Evolutionary conservation across 108 stramenopile genomes (phyloP).

Genomic region (Pseudonitzschia multiseries): DNA sequence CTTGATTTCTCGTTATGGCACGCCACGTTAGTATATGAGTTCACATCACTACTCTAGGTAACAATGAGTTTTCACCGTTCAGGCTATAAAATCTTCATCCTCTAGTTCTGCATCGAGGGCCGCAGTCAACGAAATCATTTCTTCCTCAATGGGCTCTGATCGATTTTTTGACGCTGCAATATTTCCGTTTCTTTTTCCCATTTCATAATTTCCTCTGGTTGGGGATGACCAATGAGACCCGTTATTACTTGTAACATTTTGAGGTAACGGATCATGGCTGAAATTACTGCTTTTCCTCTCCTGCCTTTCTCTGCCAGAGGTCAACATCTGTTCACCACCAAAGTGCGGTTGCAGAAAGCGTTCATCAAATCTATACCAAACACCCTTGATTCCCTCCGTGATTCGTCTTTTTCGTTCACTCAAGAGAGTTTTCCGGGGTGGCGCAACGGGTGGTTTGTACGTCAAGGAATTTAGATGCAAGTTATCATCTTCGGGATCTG

Average conservation of each 20-base stretch:
- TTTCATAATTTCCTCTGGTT: slow-evolving; percentile 19
- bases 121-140: slow-evolving; percentile 17
- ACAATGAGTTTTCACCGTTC: not conserved
- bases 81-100: not conserved
- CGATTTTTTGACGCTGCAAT: not conserved
- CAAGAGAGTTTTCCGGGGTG: slow-evolving; percentile 15
- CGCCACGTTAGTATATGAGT: no score
- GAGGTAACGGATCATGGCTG: not conserved
- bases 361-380: slow-evolving; percentile 66
- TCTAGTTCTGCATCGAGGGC: not conserved
- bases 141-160: not conserved
- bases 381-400: slow-evolving; percentile 45
- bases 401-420: slow-evolving; percentile 20
- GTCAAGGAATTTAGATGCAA: slow-evolving; percentile 28
- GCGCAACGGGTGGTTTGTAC: slow-evolving; percentile 24
- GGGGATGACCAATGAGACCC: not conserved
- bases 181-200: slow-evolving; percentile 8
- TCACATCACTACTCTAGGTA: no score
- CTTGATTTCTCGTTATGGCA: no score
- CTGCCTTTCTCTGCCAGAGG: not conserved
- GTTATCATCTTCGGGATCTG: slow-evolving; percentile 24
- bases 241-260: not conserved
- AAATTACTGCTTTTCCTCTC: not conserved
- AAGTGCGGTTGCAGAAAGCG: slow-evolving; percentile 61
- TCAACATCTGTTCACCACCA: slow-evolving; percentile 45